Evolutionary conservation across 495 filamentous ascomycete species (phyloP).

Genomic region (Oleoguttula mirabilis): DNA sequence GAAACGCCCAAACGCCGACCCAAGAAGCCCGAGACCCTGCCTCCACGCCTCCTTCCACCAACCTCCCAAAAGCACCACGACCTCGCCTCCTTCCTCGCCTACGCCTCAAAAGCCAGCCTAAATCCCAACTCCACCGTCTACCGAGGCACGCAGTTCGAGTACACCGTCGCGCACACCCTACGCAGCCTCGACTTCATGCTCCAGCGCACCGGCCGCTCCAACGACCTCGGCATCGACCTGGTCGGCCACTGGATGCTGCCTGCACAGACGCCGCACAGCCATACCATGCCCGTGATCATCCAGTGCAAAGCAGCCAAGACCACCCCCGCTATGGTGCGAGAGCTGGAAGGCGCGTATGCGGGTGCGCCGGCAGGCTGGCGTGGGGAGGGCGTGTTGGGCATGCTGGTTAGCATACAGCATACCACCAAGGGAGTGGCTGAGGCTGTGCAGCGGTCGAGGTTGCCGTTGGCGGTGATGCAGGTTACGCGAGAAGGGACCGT

Average conservation of each 20-base stretch:
- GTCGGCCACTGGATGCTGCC: constrained; percentile 67
- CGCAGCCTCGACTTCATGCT: constrained; percentile 52
- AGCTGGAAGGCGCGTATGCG: constrained; percentile 71
- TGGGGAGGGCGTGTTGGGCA: constrained; percentile 43
- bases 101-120: constrained; percentile 49
- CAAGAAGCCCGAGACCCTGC: too few relatives aligned
- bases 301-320: constrained; percentile 68
- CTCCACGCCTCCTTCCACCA: constrained; percentile 15
- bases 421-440: constrained; percentile 51
- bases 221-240: constrained; percentile 75
- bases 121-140: constrained; percentile 41
- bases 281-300: constrained; percentile 39
- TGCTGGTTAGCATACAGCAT: constrained; percentile 44
- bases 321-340: constrained; percentile 58
- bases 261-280: constrained; percentile 9
- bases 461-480: constrained; percentile 51
- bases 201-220: constrained; percentile 56
- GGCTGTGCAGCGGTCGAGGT: constrained; percentile 50
- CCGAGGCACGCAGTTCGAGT: constrained; percentile 62
- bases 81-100: constrained; percentile 57
- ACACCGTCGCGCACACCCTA: constrained; percentile 56
- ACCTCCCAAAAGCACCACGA: constrained; percentile 46
- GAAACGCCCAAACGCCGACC: background rate
- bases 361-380: constrained; percentile 59
- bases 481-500: constrained; percentile 39